Evolutionary conservation across 164 flowering plant species (phyloP).

Genomic region (Stephania yunnanensis): DNA sequence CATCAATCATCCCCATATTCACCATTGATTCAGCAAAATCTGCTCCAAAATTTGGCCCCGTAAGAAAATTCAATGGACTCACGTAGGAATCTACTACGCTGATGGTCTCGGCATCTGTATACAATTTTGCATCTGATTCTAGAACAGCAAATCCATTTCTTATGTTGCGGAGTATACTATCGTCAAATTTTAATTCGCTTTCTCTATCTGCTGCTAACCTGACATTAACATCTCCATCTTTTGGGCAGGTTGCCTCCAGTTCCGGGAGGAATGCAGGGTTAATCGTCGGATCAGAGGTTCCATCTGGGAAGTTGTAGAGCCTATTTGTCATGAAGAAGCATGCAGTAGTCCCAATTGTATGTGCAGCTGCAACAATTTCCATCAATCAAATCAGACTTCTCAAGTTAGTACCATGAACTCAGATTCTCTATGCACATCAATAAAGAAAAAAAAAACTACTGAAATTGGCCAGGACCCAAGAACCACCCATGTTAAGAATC

Average conservation of each 20-base stretch:
- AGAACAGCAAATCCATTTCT: conserved; percentile 61
- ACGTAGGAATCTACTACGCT: conserved; percentile 49
- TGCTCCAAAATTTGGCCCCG: conserved; percentile 40
- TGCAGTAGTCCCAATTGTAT: conserved; percentile 82
- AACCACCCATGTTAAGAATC: neutral
- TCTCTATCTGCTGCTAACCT: conserved; percentile 47
- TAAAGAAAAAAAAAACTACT: too few species aligned
- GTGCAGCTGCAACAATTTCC: conserved; percentile 51
- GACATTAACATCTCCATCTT: conserved; percentile 40
- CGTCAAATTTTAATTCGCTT: conserved; percentile 44
- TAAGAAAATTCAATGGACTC: conserved; percentile 21
- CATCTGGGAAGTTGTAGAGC: conserved; percentile 51
- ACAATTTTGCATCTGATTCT: conserved; percentile 58
- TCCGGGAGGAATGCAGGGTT: conserved; percentile 49
- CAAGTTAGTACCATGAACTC: neutral
- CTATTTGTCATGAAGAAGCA: conserved; percentile 74
- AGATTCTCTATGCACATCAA: neutral
- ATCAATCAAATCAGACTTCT: neutral
- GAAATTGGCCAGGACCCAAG: neutral
- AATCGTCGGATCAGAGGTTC: conserved; percentile 60
- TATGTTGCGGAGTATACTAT: conserved; percentile 44
- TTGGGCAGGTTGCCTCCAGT: conserved; percentile 43
- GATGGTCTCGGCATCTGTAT: conserved; percentile 38
- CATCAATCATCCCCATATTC: conserved; percentile 62
- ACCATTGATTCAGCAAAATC: conserved; percentile 61